phyloP scores from a whole-genome alignment of 768 basidiomycete genomes.

The Termitomyces sp. region DNA sequence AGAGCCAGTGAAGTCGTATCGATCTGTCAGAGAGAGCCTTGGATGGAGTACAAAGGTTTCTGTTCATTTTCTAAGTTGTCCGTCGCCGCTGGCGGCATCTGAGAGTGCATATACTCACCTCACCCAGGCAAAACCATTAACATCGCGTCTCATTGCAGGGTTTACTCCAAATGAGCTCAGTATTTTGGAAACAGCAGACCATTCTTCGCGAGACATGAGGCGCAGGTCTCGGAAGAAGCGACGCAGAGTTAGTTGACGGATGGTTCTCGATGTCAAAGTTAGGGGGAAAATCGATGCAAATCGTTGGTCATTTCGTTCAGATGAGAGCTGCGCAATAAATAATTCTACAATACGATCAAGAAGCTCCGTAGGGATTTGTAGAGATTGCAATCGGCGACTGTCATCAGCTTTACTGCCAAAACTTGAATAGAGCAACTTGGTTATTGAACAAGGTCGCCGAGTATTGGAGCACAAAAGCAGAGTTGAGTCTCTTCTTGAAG shows the following conservation, averaged over 20 bases:
- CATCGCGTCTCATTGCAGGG: constrained; percentile 2
- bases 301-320: constrained; percentile 5
- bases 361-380: constrained; percentile 29
- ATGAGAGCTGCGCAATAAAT: constrained; percentile 10
- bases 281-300: constrained; percentile 32
- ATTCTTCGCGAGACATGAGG: constrained; percentile 18
- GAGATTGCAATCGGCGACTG: constrained; percentile 10
- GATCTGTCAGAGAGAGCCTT: constrained; percentile 22
- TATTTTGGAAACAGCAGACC: constrained; percentile 17
- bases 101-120: constrained; percentile 31
- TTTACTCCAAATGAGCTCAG: constrained; percentile 17
- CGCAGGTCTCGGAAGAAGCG: constrained; percentile 27
- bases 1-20: constrained; percentile 23
- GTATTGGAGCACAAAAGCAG: not conserved
- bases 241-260: constrained; percentile 39
- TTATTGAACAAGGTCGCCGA: not conserved
- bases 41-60: constrained; percentile 26
- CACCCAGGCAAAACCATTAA: constrained; percentile 36
- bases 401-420: not conserved
- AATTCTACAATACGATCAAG: constrained; percentile 29
- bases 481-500: constrained; percentile 3
- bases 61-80: constrained; percentile 10
- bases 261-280: constrained; percentile 31
- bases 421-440: not conserved
- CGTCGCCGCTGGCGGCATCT: not conserved